Evolutionary conservation across 352 stramenopile species (phyloP).

Genomic region (Pythium insidiosum): DNA sequence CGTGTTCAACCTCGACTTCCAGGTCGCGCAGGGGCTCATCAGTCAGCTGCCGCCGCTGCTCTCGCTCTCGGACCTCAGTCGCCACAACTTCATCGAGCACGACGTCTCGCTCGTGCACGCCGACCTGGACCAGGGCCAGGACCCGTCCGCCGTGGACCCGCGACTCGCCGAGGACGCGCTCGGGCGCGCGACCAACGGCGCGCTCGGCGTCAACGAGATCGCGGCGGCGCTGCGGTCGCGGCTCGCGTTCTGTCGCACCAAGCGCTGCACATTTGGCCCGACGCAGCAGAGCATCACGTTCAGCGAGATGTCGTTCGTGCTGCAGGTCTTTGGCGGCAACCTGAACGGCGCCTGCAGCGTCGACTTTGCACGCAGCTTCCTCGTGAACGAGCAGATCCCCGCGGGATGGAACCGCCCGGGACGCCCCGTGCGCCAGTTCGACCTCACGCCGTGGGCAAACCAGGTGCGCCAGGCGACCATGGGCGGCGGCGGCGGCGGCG

Average conservation of each 20-base stretch:
- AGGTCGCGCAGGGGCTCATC: conserved; percentile 20
- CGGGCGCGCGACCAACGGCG: conserved; percentile 1
- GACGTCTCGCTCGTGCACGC: conserved; percentile 30
- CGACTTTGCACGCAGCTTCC: conserved; percentile 7
- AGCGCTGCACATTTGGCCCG: conserved; percentile 2
- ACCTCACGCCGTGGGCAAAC: not conserved
- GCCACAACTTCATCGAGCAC: conserved; percentile 39
- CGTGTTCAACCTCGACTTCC: conserved; percentile 24
- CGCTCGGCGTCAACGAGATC: conserved; percentile 2
- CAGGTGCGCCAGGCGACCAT: too few relatives aligned
- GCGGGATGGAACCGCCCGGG: not conserved
- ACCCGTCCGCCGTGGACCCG: conserved; percentile 20
- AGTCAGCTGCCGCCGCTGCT: conserved; percentile 18
- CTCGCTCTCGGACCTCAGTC: conserved; percentile 25
- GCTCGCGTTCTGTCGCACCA: conserved; percentile 1
- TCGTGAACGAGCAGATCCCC: conserved; percentile 6
- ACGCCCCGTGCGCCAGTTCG: not conserved
- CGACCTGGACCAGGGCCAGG: conserved; percentile 21
- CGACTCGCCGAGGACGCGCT: conserved; percentile 22
- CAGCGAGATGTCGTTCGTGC: not conserved
- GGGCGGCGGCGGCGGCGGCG: too few relatives aligned
- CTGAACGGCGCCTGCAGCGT: too few relatives aligned
- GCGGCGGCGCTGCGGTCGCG: conserved; percentile 1
- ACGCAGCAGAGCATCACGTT: conserved; percentile 1
- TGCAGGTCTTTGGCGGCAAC: conserved; percentile 4